phyloP scores from a whole-genome alignment of 805 yeast genomes.

The Nakazawaea wyomingensis region DNA sequence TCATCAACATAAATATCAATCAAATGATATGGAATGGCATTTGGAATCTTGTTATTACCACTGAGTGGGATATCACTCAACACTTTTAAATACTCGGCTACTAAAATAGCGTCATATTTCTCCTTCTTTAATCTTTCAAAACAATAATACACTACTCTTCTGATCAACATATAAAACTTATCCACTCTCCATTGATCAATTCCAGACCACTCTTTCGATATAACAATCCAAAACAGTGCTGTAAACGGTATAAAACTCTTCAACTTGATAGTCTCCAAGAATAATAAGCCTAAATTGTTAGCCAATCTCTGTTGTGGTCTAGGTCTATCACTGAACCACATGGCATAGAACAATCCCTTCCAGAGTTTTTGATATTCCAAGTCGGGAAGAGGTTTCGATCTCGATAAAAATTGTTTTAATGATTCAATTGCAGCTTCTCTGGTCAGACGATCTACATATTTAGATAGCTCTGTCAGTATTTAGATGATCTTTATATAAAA shows the following conservation, averaged over 20 bases:
- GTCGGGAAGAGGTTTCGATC: constrained; percentile 35
- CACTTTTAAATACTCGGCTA: constrained; percentile 40
- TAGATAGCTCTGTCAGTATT: too few relatives aligned
- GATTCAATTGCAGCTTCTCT: constrained; percentile 71
- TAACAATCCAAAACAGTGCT: constrained; percentile 75
- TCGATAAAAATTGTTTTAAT: constrained; percentile 50
- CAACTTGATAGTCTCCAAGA: constrained; percentile 36
- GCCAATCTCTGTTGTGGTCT: constrained; percentile 87
- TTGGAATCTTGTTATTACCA: constrained; percentile 56
- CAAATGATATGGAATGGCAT: constrained; percentile 78
- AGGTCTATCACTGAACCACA: constrained; percentile 97
- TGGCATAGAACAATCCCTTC: constrained; percentile 92
- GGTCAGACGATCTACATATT: constrained; percentile 57
- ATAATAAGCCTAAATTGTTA: constrained; percentile 55
- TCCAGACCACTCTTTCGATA: constrained; percentile 75
- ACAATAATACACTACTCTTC: constrained; percentile 67
- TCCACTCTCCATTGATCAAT: constrained; percentile 86
- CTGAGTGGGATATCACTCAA: constrained; percentile 45
- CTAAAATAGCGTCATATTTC: constrained; percentile 48
- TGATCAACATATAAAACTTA: constrained; percentile 74
- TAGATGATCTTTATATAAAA: too few relatives aligned
- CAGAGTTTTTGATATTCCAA: constrained; percentile 78
- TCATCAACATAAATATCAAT: constrained; percentile 84
- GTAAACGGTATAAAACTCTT: constrained; percentile 47
- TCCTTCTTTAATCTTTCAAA: constrained; percentile 49